Percentiles rank a stretch among this genome's conserved stretches.
phyloP scores from a whole-genome alignment of 2,329 filamentous ascomycete species.

The Fusarium odoratissimum region DNA sequence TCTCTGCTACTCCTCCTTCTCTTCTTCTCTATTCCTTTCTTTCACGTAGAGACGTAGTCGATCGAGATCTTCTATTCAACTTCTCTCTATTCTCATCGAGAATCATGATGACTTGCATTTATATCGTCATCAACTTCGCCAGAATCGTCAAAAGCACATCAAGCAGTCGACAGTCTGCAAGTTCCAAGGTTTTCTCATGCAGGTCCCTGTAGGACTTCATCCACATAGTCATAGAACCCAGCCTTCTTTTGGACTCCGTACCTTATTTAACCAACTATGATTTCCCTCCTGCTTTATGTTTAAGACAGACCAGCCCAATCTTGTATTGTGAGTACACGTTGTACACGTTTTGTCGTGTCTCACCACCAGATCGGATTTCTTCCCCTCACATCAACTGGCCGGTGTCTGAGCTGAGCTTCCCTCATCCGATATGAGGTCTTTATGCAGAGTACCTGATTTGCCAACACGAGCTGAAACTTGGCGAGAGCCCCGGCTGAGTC shows the following conservation, averaged over 20 bases:
- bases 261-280: neutral
- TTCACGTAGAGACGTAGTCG: no score
- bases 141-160: neutral
- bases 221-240: slow-evolving; percentile 19
- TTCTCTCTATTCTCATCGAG: neutral
- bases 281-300: slow-evolving; percentile 1
- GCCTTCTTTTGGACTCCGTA: neutral
- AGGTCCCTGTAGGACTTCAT: slow-evolving; percentile 2
- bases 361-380: slow-evolving; percentile 1
- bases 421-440: slow-evolving; percentile 9
- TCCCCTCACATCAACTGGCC: slow-evolving; percentile 18
- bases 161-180: neutral
- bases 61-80: slow-evolving; percentile 6
- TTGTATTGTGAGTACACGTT: neutral
- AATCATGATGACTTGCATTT: neutral
- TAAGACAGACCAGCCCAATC: slow-evolving; percentile 11
- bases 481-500: neutral
- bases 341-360: slow-evolving; percentile 26
- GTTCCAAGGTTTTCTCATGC: slow-evolving; percentile 16
- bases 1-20: neutral
- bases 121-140: neutral
- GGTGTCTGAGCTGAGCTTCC: slow-evolving; percentile 18
- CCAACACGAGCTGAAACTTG: slow-evolving; percentile 3
- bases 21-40: neutral
- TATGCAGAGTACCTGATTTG: slow-evolving; percentile 10